Conservation (phyloP, 176 grass and related monocot species). For the Oryza meyeriana region DNA sequence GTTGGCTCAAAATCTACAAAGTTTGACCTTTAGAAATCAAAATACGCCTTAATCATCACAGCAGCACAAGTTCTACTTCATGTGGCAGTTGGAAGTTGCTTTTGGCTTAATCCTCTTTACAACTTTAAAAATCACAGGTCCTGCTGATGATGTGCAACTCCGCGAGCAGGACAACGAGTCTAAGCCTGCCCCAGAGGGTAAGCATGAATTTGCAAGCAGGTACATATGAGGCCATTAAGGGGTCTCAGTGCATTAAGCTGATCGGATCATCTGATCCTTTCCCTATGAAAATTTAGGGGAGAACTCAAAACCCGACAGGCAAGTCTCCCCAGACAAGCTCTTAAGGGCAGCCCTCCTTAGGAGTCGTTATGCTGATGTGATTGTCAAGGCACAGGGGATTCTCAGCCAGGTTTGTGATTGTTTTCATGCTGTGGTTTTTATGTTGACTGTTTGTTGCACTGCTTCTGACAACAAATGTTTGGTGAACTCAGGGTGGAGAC, state of each 20-base stretch:
- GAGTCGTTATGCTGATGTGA: conserved; percentile 81
- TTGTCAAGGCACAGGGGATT: conserved; percentile 80
- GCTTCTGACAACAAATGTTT: neutral
- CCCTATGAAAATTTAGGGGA: conserved; percentile 72
- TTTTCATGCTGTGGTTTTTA: neutral
- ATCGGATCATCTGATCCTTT: conserved; percentile 66
- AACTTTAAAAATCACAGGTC: conserved; percentile 43
- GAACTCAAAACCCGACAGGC: conserved; percentile 52
- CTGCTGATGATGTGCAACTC: conserved; percentile 37
- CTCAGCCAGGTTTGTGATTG: conserved; percentile 59
- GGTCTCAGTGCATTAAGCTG: conserved; percentile 45
- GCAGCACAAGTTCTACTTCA: neutral
- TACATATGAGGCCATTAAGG: conserved; percentile 37
- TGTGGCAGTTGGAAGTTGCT: neutral
- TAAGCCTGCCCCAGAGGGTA: conserved; percentile 76
- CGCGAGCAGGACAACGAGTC: conserved; percentile 55
- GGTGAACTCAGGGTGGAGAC: conserved; percentile 58
- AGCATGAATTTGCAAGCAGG: conserved; percentile 72
- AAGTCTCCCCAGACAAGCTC: conserved; percentile 73
- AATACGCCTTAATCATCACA: neutral
- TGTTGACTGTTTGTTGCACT: neutral
- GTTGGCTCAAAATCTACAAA: neutral
- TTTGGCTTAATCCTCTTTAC: conserved; percentile 8
- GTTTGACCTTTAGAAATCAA: neutral
- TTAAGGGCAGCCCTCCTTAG: conserved; percentile 80